Evolutionary conservation across 768 basidiomycete species (phyloP).

Genomic region (Multifurca ochricompacta): DNA sequence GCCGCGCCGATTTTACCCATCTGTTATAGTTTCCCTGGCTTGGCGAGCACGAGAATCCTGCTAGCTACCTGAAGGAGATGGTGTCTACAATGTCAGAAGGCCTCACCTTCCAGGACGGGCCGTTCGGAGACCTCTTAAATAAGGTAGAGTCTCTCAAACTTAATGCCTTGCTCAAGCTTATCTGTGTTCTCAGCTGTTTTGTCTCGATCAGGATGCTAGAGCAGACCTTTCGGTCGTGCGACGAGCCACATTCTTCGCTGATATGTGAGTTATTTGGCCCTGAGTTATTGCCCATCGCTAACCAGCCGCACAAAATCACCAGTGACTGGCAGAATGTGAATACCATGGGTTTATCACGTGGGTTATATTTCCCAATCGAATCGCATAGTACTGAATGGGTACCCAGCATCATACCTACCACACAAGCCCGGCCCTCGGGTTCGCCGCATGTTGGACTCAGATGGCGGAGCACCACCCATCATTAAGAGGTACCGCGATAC

Average conservation of each 20-base stretch:
- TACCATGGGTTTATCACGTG: not conserved
- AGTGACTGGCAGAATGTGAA: conserved; percentile 9
- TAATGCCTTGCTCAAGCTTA: not conserved
- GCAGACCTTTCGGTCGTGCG: conserved; percentile 6
- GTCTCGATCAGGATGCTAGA: conserved; percentile 3
- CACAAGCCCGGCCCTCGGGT: not conserved
- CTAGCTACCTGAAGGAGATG: conserved; percentile 11
- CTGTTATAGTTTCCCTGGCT: conserved; percentile 15
- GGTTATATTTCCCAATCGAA: not conserved
- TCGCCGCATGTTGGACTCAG: not conserved
- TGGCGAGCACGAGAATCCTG: conserved; percentile 7
- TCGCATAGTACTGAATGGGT: not conserved
- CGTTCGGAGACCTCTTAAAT: conserved; percentile 5
- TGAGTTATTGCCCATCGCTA: not conserved
- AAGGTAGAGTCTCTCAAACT: not conserved
- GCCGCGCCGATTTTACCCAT: not conserved
- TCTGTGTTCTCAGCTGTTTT: not conserved
- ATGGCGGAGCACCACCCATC: not conserved
- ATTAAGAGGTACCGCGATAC: not conserved
- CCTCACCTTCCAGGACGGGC: not conserved
- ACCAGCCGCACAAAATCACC: not conserved
- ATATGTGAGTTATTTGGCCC: not conserved
- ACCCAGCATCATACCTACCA: not conserved
- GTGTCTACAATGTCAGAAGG: conserved; percentile 5
- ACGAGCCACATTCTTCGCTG: conserved; percentile 7